Evolutionary conservation across 2,329 filamentous ascomycete species (phyloP).

Genomic region (Diaporthe sp.): DNA sequence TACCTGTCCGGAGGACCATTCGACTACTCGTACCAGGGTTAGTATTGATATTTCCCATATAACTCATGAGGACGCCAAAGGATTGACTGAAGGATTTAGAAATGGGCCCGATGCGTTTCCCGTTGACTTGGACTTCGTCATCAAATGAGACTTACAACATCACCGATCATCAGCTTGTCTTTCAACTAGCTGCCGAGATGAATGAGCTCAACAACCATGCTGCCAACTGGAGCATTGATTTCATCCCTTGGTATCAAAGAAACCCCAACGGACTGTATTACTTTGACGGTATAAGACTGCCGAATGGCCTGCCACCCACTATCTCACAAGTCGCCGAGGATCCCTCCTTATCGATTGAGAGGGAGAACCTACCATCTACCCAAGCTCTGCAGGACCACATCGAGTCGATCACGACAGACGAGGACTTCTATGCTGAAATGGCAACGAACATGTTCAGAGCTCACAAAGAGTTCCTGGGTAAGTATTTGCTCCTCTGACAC

Average conservation of each 20-base stretch:
- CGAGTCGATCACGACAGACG: constrained; percentile 46
- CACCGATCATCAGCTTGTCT: constrained; percentile 72
- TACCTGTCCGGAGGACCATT: constrained; percentile 69
- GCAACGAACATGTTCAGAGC: constrained; percentile 57
- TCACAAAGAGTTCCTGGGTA: constrained; percentile 51
- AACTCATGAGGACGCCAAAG: background rate
- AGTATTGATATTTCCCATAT: background rate
- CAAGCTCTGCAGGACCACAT: constrained; percentile 49
- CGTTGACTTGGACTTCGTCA: constrained; percentile 60
- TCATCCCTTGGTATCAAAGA: constrained; percentile 71
- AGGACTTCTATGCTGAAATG: constrained; percentile 49
- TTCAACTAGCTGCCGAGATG: constrained; percentile 69
- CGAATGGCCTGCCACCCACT: constrained; percentile 64
- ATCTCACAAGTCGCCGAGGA: constrained; percentile 57
- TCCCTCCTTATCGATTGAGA: constrained; percentile 49
- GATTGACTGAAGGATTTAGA: background rate
- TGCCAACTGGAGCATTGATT: constrained; percentile 62
- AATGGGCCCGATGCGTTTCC: constrained; percentile 74
- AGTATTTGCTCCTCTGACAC: background rate
- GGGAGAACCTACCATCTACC: constrained; percentile 47
- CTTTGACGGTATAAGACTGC: constrained; percentile 56
- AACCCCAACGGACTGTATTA: constrained; percentile 65
- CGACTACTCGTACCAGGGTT: constrained; percentile 72
- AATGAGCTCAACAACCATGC: constrained; percentile 68
- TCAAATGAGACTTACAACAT: constrained; percentile 68